Percentiles rank a stretch among this genome's conserved stretches.
phyloP scores from a whole-genome alignment of 1,284 basidiomycete genomes.

The Ustilago trichophora region DNA sequence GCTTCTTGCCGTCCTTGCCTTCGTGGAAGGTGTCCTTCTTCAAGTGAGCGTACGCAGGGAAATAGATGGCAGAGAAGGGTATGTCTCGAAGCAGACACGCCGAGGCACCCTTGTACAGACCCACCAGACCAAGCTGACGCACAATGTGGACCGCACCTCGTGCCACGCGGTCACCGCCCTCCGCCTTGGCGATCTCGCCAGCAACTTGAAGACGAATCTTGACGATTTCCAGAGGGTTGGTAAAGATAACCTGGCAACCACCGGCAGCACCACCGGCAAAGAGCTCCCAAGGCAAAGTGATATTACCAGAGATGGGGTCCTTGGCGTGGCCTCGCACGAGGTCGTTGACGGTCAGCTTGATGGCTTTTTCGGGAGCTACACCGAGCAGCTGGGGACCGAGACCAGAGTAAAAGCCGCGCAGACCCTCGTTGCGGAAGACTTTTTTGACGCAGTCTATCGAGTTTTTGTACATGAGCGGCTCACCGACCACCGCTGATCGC shows the following conservation, averaged over 20 bases:
- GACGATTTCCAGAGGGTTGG: conserved; percentile 85
- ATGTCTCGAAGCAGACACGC: conserved; percentile 89
- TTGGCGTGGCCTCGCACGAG: conserved; percentile 82
- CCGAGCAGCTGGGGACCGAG: conserved; percentile 94
- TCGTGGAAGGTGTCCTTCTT: conserved; percentile 95
- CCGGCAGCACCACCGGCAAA: conserved; percentile 91
- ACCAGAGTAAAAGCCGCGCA: conserved; percentile 93
- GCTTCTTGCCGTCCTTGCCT: conserved; percentile 91
- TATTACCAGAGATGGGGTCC: conserved; percentile 93
- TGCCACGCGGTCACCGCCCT: conserved; percentile 77
- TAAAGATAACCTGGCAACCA: conserved; percentile 96
- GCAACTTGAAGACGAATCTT: conserved; percentile 97
- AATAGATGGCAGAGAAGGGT: conserved; percentile 75
- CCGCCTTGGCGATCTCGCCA: conserved; percentile 84
- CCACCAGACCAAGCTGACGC: conserved; percentile 87
- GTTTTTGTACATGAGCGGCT: conserved; percentile 66
- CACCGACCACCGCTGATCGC: conserved; percentile 64
- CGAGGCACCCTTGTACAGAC: conserved; percentile 88
- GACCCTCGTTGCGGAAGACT: conserved; percentile 91
- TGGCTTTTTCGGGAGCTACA: conserved; percentile 97
- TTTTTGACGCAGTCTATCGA: conserved; percentile 85
- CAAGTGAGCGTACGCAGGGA: conserved; percentile 71
- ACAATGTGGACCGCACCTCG: conserved; percentile 92
- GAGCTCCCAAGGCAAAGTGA: conserved; percentile 85
- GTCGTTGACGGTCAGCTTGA: conserved; percentile 94